Evolutionary conservation across 2,329 filamentous ascomycete species (phyloP), one percentile per base, ranked within the genome.

Genomic region (Aspergillus tamarii): DNA sequence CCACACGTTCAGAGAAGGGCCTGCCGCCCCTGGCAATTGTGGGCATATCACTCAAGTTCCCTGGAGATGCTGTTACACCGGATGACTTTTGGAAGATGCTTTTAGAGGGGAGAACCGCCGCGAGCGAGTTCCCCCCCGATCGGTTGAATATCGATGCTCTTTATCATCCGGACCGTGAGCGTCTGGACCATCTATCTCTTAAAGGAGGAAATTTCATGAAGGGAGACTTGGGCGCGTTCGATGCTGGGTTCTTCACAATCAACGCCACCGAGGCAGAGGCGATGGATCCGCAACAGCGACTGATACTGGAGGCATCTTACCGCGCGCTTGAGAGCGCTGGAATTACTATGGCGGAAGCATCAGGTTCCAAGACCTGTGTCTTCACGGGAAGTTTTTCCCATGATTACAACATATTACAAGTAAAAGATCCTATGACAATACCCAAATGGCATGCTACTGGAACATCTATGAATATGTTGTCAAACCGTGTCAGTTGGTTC

Each of bases 261-360:
- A 63, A 52, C 1, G 61, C 72, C 2, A 59, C 59, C 0, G 75
- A 76, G 57, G 72, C 70, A 3, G 62, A 67, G 5, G 61, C 71
- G 4, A 74, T 77, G 52, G 75, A 77, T 58, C 76, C 75, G 4
- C 73, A 76, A 45, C 74, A 77, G 46, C 66, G 76, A 12, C 46
- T 76, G 2, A 59, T 72, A 4, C 46, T 78, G 11, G 76, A 78
- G 57, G 66, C 67, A 1, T 64, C 68, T 1, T 78, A 73, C 30
- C 71, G 73, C 23, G 67, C 70, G 1, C 61, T 77, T 0, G 72
- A 73, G 45, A 69, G 69, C 52, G 74, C 73, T 1, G 75, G 73
- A 3, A 45, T 65, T 54, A 57, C 67, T 2, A 63, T 78, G 23
- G 66, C 75, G n/a, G 55, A 62, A 7, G 60, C 79, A 10, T 60